Evolutionary conservation across 2,329 filamentous ascomycete genomes (phyloP), one percentile per base, ranked within the genome.

Genomic region (Sporothrix pseudoabietina): DNA sequence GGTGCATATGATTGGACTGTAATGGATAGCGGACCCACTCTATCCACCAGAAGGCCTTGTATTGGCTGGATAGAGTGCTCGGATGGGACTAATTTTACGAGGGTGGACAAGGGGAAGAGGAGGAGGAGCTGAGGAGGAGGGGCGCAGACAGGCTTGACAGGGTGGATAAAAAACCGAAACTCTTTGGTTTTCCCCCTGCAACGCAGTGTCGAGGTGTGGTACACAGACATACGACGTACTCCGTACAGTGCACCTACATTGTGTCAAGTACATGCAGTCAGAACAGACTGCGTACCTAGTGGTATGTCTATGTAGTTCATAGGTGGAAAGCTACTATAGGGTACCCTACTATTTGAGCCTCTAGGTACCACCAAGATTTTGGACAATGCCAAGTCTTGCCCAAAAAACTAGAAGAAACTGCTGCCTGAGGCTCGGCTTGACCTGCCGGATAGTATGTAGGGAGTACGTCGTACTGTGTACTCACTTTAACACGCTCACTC

Each of bases 61-160:
- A 49, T 49, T 49, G 44, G 44, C 44, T 49, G 14, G 14, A 49
- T 14, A 19, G 44, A 19, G 14, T 14, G 44, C 44, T 68, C 12
- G 12, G 65, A 35, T 55, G 52, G 68, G 68, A n/a, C 32, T 52
- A 65, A 52, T 71, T 55, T 59, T 35, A 41, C 59, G 35, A 44
- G 30, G 12, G 26, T 39, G 14, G 52, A 55, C n/a, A 26, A 55
- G 52, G 41, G 14, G 44, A 49, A 41, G 35, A 65, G 59, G 59
- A 41, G 16, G 8, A 26, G 19, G 12, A 39, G 57, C 57, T 63
- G 63, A 47, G 52, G 16, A 69, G 47, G 26, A 2, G 65, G 52
- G 55, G 55, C 30, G 55, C 30, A 59, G 55, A 35, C 30, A 12
- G 14, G 30, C 4, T 22, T 3, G 52, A 26, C 22, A 26, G n/a